Conservation (phyloP, 1,139 yeast genomes). For the Candida neerlandica region DNA sequence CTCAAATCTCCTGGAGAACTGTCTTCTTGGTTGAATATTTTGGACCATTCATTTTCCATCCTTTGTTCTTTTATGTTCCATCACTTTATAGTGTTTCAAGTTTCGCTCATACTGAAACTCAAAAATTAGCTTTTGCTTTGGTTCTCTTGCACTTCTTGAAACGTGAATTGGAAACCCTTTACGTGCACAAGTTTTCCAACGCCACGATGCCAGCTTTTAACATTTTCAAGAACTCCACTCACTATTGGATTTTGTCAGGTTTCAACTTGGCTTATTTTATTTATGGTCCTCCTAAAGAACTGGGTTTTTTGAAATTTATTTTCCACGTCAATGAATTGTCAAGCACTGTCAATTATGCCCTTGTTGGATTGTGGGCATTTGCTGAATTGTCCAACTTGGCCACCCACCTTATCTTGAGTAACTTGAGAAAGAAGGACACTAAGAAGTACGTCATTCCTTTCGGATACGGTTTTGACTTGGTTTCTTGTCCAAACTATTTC, state of each 20-base stretch:
- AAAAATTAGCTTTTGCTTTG: constrained; percentile 53
- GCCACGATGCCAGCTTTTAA: constrained; percentile 92
- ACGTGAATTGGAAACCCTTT: constrained; percentile 84
- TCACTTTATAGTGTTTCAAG: constrained; percentile 14
- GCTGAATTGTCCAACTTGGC: constrained; percentile 74
- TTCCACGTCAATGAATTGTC: constrained; percentile 39
- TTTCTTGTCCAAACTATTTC: constrained; percentile 82
- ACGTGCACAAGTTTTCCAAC: constrained; percentile 80
- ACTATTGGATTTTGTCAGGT: constrained; percentile 91
- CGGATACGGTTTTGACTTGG: constrained; percentile 48
- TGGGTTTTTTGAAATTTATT: constrained; percentile 20
- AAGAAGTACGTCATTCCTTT: constrained; percentile 44
- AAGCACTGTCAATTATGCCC: constrained; percentile 24
- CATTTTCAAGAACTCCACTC: constrained; percentile 84
- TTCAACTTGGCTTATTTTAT: constrained; percentile 66
- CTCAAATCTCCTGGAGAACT: constrained; percentile 89
- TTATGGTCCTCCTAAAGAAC: constrained; percentile 54
- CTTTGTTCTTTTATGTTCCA: constrained; percentile 57
- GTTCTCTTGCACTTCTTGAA: constrained; percentile 77
- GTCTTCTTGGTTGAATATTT: constrained; percentile 85
- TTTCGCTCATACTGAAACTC: constrained; percentile 41
- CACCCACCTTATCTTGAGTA: constrained; percentile 64
- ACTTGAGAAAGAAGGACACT: constrained; percentile 51
- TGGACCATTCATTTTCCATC: constrained; percentile 85
- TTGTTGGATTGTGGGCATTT: constrained; percentile 56